These are phyloP conservation scores for Rubus parviflorus DNA, from an alignment of 306 rosid genomes.

Conservation along the genomic window DNA sequence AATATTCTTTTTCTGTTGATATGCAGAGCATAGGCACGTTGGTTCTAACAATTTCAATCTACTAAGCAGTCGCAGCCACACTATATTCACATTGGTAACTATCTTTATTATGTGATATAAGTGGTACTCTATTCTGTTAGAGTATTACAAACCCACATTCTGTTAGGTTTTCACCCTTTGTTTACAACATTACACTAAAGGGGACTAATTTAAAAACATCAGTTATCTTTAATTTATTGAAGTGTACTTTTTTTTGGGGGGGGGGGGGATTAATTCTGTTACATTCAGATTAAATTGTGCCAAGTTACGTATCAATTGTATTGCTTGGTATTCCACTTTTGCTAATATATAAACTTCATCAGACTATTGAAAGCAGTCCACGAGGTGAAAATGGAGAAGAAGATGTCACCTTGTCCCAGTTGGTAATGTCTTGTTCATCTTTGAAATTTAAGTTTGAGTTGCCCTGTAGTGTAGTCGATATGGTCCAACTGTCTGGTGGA, in stretches of 20 bases:
- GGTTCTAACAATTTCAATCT: slow-evolving; percentile 91
- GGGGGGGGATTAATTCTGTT: no score
- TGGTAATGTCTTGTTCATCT: slow-evolving; percentile 45
- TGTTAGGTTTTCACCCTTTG: background rate
- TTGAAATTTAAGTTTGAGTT: slow-evolving; percentile 21
- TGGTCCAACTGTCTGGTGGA: slow-evolving; percentile 10
- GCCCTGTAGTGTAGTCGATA: slow-evolving; percentile 7
- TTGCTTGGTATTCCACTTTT: slow-evolving; percentile 9
- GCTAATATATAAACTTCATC: slow-evolving; percentile 25
- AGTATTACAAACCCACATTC: background rate
- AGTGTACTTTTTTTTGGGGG: no score
- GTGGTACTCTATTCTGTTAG: background rate
- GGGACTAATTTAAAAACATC: no score
- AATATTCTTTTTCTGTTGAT: slow-evolving; percentile 25
- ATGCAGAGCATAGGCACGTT: slow-evolving; percentile 87
- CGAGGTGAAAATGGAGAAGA: slow-evolving; percentile 72
- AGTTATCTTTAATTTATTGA: no score
- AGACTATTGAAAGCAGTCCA: slow-evolving; percentile 86
- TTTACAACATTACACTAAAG: background rate
- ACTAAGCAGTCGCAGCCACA: slow-evolving; percentile 91
- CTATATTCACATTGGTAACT: slow-evolving; percentile 83
- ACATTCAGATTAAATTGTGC: no score
- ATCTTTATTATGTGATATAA: slow-evolving; percentile 14
- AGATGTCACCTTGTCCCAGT: slow-evolving; percentile 75
- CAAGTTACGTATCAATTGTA: background rate